phyloP scores from a whole-genome alignment of 2,329 filamentous ascomycete genomes.

The Fusarium brevicatenulatum region DNA sequence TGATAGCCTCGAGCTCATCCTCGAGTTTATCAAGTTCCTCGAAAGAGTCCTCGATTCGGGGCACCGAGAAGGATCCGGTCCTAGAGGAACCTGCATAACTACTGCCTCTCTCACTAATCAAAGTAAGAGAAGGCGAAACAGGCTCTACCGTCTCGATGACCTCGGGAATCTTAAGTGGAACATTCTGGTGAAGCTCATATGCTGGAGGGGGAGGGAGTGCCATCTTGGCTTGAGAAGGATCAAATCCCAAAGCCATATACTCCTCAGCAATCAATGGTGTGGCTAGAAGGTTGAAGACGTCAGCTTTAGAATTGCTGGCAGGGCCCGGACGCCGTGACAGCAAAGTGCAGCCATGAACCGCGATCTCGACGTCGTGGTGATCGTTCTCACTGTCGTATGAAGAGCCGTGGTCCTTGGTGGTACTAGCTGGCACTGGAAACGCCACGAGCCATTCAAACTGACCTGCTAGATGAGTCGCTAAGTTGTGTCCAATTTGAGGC shows the following conservation, averaged over 20 bases:
- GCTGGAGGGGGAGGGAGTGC: slow-evolving; percentile 41
- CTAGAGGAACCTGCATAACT: slow-evolving; percentile 50
- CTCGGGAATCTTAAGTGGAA: slow-evolving; percentile 46
- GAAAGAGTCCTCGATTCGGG: slow-evolving; percentile 71
- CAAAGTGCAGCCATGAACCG: slow-evolving; percentile 64
- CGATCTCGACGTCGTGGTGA: slow-evolving; percentile 37
- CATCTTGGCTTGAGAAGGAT: slow-evolving; percentile 37
- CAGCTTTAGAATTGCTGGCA: slow-evolving; percentile 42
- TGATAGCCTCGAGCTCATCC: slow-evolving; percentile 67
- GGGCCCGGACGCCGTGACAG: slow-evolving; percentile 51
- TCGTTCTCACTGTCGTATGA: slow-evolving; percentile 17
- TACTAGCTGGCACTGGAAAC: slow-evolving; percentile 47
- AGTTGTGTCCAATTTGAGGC: slow-evolving; percentile 46
- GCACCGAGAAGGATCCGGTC: slow-evolving; percentile 48
- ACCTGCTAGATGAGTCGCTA: slow-evolving; percentile 58
- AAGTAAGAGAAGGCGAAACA: slow-evolving; percentile 48
- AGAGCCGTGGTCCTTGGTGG: slow-evolving; percentile 30
- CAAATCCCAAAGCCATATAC: slow-evolving; percentile 29
- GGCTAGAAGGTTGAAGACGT: slow-evolving; percentile 60
- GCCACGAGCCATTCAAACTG: slow-evolving; percentile 63
- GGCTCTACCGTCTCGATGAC: slow-evolving; percentile 47
- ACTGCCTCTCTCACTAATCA: slow-evolving; percentile 46
- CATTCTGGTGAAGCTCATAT: slow-evolving; percentile 33
- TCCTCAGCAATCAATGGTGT: slow-evolving; percentile 52
- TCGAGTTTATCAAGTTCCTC: slow-evolving; percentile 71